Evolutionary conservation across 176 grass and related monocot species (phyloP).

Genomic region (Avena insularis): DNA sequence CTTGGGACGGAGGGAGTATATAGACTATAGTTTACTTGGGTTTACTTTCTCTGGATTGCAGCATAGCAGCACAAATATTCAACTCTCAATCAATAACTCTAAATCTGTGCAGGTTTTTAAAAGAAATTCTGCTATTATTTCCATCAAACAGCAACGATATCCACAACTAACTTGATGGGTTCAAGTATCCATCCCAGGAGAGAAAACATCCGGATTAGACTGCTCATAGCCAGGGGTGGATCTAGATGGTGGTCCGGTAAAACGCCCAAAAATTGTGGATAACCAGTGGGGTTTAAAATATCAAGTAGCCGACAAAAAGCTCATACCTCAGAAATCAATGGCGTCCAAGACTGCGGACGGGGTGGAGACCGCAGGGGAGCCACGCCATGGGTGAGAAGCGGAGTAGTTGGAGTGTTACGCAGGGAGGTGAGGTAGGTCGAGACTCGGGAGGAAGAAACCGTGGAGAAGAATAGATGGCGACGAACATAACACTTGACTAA

Average conservation of each 20-base stretch:
- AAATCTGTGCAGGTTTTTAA: not conserved
- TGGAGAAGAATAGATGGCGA: too few species aligned
- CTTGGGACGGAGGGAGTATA: too few species aligned
- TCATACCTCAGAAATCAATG: too few species aligned
- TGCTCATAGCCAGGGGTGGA: not conserved
- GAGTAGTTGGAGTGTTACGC: too few species aligned
- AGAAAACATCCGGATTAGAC: not conserved
- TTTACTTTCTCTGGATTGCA: not conserved
- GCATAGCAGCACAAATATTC: not conserved
- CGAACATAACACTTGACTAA: too few species aligned
- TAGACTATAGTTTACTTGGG: not conserved
- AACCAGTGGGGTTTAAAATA: not conserved
- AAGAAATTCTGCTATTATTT: not conserved
- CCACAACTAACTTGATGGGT: not conserved
- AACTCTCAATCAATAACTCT: not conserved
- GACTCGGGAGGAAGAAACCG: too few species aligned
- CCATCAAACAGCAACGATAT: not conserved
- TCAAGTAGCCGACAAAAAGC: not conserved
- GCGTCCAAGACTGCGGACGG: too few species aligned
- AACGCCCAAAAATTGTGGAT: not conserved
- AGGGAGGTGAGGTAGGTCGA: too few species aligned
- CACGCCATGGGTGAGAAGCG: too few species aligned
- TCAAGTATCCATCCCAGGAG: not conserved
- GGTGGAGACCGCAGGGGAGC: too few species aligned
- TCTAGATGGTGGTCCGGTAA: not conserved